Evolutionary conservation across 176 grass and related monocot genomes (phyloP).

Genomic region (Melocanna baccifera): DNA sequence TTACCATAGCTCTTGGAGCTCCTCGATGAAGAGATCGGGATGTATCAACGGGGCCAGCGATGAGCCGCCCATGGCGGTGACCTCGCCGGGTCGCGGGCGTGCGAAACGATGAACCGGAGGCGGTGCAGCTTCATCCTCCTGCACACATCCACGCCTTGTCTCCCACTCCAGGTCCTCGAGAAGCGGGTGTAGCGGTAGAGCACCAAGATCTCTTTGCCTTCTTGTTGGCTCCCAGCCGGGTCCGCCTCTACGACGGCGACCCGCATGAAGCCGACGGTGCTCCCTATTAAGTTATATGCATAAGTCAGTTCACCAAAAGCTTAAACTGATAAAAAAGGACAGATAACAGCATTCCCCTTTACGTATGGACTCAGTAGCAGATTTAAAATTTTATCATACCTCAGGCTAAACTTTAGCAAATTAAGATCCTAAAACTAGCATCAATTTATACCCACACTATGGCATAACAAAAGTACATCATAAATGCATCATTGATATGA

Average conservation of each 20-base stretch:
- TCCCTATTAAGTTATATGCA: too few relatives aligned
- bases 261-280: conserved; percentile 9
- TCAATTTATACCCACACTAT: too few relatives aligned
- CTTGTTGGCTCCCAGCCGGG: background rate
- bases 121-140: background rate
- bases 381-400: too few relatives aligned
- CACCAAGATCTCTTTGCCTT: background rate
- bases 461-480: too few relatives aligned
- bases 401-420: too few relatives aligned
- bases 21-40: background rate
- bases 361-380: too few relatives aligned
- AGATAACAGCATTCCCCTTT: too few relatives aligned
- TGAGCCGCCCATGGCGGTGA: conserved; percentile 2
- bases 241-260: background rate
- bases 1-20: background rate
- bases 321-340: too few relatives aligned
- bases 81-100: background rate
- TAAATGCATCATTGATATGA: too few relatives aligned
- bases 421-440: too few relatives aligned
- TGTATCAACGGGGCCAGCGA: conserved; percentile 13
- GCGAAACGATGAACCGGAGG: background rate
- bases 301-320: too few relatives aligned
- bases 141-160: background rate
- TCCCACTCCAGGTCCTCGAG: background rate
- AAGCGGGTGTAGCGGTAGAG: conserved; percentile 31